Base-by-base conservation (phyloP, 108 stramenopile species). In the Cyclotella sp. region DNA sequence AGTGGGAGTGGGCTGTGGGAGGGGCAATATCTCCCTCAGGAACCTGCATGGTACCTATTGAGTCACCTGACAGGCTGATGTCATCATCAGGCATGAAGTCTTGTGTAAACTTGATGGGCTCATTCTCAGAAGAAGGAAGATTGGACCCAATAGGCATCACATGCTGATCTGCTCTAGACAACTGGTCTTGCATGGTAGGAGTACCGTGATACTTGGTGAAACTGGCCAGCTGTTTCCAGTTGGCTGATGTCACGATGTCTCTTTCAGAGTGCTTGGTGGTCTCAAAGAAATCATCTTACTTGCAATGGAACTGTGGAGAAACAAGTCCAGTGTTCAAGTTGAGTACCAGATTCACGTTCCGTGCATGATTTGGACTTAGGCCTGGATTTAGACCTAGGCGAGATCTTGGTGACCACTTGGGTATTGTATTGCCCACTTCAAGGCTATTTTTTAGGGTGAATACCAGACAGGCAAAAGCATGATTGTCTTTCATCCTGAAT, bases 371-470 rank as follows among this genome's bases (percentile, higher is more conserved):
- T 12, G 84, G 81, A 46, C 78, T 78, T 0, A 22, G 71, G 10
- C 76, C 76, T n/a, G 85, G 80, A 62, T 82, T 71, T 0, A 85
- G 52, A 9, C 87, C 87, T 0, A 85, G 49, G 40, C 72, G 53
- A 66, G 64, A 26, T 40, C 62, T 16, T 40, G 62, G 62, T n/a
- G 62, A 63, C 62, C 62, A 63, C 42, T 63, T 63, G 41, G 62
- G 34, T 13, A 63, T 63, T 7, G 16, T 63, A 29, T 43, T 63
- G 10, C 62, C 62, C 9, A 34, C 62, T 63, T 9, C 62, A 3
- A 63, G 39, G 21, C 34, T 27, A 21, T 43, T 63, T 14, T 63
- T 9, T 21, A 40, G 62, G 13, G 34, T 29, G 27, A 63, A 63
- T 40, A 63, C 62, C 13, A 34, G 62, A 27, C 39, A 63, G 12